Percentiles rank a stretch among this genome's conserved stretches.
Evolutionary conservation across 371 early-diverging fungal species (phyloP).

Genomic region (Mucor racemosus): DNA sequence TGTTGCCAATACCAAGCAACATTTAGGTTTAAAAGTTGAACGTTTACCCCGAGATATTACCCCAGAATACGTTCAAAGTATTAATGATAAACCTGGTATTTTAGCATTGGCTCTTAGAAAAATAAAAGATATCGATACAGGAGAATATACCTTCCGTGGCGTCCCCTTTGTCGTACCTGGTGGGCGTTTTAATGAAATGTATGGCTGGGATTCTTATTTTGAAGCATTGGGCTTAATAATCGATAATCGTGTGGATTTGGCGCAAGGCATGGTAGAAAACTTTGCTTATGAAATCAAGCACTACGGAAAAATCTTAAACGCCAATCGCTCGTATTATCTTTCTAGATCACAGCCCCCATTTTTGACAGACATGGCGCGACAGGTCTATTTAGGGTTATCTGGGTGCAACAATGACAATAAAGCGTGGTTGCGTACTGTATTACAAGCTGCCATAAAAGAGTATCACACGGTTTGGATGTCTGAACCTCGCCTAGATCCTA

Average conservation of each 20-base stretch:
- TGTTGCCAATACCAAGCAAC: constrained; percentile 62
- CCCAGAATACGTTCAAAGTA: constrained; percentile 83
- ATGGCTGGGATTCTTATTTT: constrained; percentile 96
- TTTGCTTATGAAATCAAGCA: constrained; percentile 91
- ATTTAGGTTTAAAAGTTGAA: constrained; percentile 77
- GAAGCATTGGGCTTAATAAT: constrained; percentile 83
- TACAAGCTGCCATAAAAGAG: constrained; percentile 85
- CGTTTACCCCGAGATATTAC: constrained; percentile 83
- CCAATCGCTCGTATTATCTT: constrained; percentile 93
- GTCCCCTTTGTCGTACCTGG: constrained; percentile 95
- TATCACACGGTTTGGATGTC: constrained; percentile 88
- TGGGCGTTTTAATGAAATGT: constrained; percentile 96
- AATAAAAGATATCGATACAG: constrained; percentile 44
- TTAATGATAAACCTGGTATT: constrained; percentile 86
- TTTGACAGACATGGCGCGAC: constrained; percentile 89
- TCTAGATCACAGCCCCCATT: constrained; percentile 95
- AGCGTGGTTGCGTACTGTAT: constrained; percentile 69
- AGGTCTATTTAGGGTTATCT: constrained; percentile 63
- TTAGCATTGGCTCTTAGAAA: constrained; percentile 77
- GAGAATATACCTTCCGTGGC: constrained; percentile 60
- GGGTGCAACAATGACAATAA: constrained; percentile 47
- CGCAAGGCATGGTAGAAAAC: constrained; percentile 93
- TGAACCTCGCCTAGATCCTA: constrained; percentile 72
- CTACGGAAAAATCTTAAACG: constrained; percentile 95
- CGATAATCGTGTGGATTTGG: constrained; percentile 80